A percentile compares a stretch with the other conserved stretches of the same genome.
Conservation (phyloP, 139 green algal genomes). For the Tetraselmis chui region DNA sequence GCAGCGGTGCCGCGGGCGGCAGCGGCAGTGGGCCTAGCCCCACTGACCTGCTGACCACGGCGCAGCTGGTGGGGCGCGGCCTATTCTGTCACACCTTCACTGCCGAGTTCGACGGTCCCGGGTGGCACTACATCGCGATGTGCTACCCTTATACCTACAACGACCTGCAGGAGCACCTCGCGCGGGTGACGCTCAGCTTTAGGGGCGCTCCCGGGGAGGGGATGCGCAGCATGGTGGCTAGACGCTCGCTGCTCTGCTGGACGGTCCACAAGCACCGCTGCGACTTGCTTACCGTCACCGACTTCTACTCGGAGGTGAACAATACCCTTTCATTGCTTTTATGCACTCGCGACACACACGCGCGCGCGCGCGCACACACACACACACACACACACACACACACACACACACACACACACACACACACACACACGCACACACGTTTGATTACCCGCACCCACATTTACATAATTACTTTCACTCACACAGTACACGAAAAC, state of each 20-base stretch:
- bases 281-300: conserved; percentile 48
- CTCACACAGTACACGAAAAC: too few species aligned
- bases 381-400: conserved; percentile 2
- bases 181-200: conserved; percentile 11
- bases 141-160: conserved; percentile 61
- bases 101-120: not conserved
- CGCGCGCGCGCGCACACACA: not conserved
- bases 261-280: conserved; percentile 22
- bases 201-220: not conserved
- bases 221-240: not conserved
- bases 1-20: not conserved
- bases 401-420: conserved; percentile 1
- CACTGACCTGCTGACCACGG: not conserved
- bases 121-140: conserved; percentile 29
- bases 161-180: conserved; percentile 42
- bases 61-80: conserved; percentile 24
- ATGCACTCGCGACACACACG: not conserved
- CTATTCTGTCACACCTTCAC: conserved; percentile 44
- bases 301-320: conserved; percentile 28
- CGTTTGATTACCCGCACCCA: too few species aligned
- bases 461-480: too few species aligned
- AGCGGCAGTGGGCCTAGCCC: not conserved
- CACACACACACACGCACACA: too few species aligned
- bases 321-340: conserved; percentile 26
- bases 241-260: conserved; percentile 41